Percentiles rank a stretch among this genome's conserved stretches.
Conservation (phyloP, 1,284 basidiomycete genomes). For the Taiwanofungus camphoratus region DNA sequence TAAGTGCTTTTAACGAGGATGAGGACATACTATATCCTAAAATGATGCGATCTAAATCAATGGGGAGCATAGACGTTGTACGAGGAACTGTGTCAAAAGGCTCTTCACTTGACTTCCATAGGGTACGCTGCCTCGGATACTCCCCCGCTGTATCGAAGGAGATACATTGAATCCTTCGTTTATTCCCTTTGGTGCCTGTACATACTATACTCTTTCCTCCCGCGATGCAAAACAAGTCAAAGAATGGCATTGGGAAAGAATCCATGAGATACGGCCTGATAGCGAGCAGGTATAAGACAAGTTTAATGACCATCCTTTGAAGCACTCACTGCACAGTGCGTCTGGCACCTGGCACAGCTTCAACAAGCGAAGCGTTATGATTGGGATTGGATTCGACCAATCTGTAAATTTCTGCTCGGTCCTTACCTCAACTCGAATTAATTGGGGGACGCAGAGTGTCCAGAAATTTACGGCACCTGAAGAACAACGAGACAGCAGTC, state of each 20-base stretch:
- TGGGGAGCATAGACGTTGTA: conserved; percentile 47
- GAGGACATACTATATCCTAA: conserved; percentile 54
- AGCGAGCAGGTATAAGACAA: not conserved
- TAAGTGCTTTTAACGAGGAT: not conserved
- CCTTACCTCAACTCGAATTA: no score
- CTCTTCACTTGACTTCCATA: conserved; percentile 27
- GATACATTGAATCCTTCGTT: not conserved
- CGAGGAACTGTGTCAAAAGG: conserved; percentile 12
- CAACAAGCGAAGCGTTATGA: conserved; percentile 25
- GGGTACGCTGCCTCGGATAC: conserved; percentile 4
- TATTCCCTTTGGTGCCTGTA: not conserved
- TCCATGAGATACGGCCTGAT: not conserved
- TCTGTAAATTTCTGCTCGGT: conserved; percentile 36
- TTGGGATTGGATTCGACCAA: conserved; percentile 34
- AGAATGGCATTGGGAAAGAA: not conserved
- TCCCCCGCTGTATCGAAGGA: no score
- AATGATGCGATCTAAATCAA: conserved; percentile 51
- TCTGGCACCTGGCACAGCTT: not conserved
- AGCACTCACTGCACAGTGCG: conserved; percentile 17
- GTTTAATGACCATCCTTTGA: no score
- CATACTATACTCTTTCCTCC: not conserved
- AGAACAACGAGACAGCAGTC: conserved; percentile 6
- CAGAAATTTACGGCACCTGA: no score
- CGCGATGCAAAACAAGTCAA: not conserved
- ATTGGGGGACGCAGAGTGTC: no score